Base-by-base conservation (phyloP, 495 filamentous ascomycete species). In the Gamarada debralockiae region DNA sequence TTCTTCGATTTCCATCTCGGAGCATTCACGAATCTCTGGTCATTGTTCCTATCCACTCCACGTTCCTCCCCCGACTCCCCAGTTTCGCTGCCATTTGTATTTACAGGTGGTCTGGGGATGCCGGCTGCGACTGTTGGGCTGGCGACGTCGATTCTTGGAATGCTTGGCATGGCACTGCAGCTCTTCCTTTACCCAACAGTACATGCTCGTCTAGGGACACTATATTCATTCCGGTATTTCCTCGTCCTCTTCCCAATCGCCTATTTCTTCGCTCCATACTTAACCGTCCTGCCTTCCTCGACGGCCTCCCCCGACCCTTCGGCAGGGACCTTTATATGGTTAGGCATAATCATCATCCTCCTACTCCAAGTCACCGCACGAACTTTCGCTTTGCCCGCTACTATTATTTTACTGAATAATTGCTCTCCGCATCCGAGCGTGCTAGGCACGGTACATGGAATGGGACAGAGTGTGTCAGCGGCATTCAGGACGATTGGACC, bases 1-100 rank as follows among this genome's bases (percentile, higher is more conserved):
- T 56, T 90, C 86, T 8, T 71, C 91, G 82, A 85, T 62, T 84
- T 80, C 47, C 77, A 89, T 59, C 75, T 92, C 44, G 81, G 84
- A 38, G 86, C 86, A 33, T 92, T 91, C 75, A 87, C 86, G 65
- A 85, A 82, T 41, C 76, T 91, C 38, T 91, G 85, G 87, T 83
- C 86, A 48, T 74, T 89, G 48, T 91, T 90, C 73, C 81, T 93
- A 53, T 89, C 85, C 1, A 86, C 47, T 2, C 87, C 1, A 83
- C 37, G 39, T n/a, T 36, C 87, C 0, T 84, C 86, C 25, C 37
- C 87, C 0, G 83, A 86, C 29, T 5, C 57, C 48, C 22, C 65
- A 57, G 3, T 68, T 79, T 5, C 82, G 81, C 0, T 85, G 89
- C 65, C 62, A 71, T 60, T 51, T 14, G 1, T 2, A 2, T 92